phyloP scores from a whole-genome alignment of 352 stramenopile genomes.

The Phytophthora chlamydospora region DNA sequence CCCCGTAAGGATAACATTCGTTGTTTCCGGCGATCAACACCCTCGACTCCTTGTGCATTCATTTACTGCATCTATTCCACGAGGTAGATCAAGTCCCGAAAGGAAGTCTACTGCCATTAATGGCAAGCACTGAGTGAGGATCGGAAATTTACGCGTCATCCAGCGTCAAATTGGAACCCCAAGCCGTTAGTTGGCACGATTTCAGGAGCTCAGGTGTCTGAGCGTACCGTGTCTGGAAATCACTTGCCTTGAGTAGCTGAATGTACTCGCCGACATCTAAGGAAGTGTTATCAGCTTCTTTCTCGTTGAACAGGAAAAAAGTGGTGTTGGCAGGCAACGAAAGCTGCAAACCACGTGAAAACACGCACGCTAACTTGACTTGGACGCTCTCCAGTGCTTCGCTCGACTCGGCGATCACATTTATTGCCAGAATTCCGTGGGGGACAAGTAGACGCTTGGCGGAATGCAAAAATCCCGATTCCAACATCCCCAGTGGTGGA shows the following conservation, averaged over 20 bases:
- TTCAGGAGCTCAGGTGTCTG: slow-evolving; percentile 34
- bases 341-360: slow-evolving; percentile 39
- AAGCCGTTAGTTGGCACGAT: slow-evolving; percentile 18
- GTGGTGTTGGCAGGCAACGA: slow-evolving; percentile 43
- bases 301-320: slow-evolving; percentile 48
- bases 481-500: slow-evolving; percentile 51
- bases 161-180: slow-evolving; percentile 6
- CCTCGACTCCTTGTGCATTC: slow-evolving; percentile 30
- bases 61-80: slow-evolving; percentile 19
- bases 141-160: neutral
- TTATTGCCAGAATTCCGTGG: slow-evolving; percentile 53
- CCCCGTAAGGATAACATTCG: slow-evolving; percentile 25
- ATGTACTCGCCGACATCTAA: slow-evolving; percentile 13
- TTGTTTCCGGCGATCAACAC: slow-evolving; percentile 32
- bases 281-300: slow-evolving; percentile 1
- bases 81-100: neutral
- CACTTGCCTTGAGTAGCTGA: slow-evolving; percentile 15
- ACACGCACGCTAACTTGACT: slow-evolving; percentile 32
- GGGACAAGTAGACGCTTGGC: slow-evolving; percentile 36
- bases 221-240: slow-evolving; percentile 34
- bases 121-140: slow-evolving; percentile 14
- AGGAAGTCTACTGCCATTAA: slow-evolving; percentile 13
- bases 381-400: slow-evolving; percentile 36
- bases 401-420: slow-evolving; percentile 60
- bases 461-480: slow-evolving; percentile 37